phyloP scores from a whole-genome alignment of 192 early-diverging fungal species.

The Gaertneriomyces semiglobifer region DNA sequence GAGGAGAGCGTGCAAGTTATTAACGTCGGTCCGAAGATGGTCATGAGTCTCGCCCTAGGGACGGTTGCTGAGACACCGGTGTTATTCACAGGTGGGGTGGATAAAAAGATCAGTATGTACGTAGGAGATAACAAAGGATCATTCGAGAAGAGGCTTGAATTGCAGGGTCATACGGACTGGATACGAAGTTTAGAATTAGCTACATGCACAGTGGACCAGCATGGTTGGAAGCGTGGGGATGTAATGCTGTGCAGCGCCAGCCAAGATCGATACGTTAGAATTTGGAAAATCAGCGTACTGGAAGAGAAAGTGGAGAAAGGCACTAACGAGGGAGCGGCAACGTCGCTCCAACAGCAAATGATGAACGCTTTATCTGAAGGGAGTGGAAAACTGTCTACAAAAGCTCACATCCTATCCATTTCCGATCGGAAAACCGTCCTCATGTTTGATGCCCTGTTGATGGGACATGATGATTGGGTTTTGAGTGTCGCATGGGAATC shows the following conservation, averaged over 20 bases:
- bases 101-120: slow-evolving; percentile 72
- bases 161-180: slow-evolving; percentile 95
- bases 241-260: slow-evolving; percentile 83
- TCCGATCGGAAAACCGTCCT: slow-evolving; percentile 43
- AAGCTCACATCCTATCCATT: slow-evolving; percentile 66
- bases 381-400: slow-evolving; percentile 73
- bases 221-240: slow-evolving; percentile 69
- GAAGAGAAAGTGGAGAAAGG: neutral
- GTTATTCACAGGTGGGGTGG: slow-evolving; percentile 81
- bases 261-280: slow-evolving; percentile 88
- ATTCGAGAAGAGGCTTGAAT: slow-evolving; percentile 62
- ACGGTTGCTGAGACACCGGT: slow-evolving; percentile 67
- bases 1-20: slow-evolving; percentile 66
- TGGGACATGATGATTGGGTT: slow-evolving; percentile 97
- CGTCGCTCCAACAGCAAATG: slow-evolving; percentile 30
- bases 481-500: slow-evolving; percentile 78
- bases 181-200: slow-evolving; percentile 75
- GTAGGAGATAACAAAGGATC: slow-evolving; percentile 16
- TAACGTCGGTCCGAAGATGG: slow-evolving; percentile 60
- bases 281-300: slow-evolving; percentile 72
- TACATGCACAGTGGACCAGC: slow-evolving; percentile 45
- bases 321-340: neutral
- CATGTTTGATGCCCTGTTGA: slow-evolving; percentile 85
- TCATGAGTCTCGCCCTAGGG: slow-evolving; percentile 63
- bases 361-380: slow-evolving; percentile 38